Percentiles rank a stretch among this genome's conserved stretches.
Conservation (phyloP, 106 monocot genomes). For the Narthecium ossifragum region DNA sequence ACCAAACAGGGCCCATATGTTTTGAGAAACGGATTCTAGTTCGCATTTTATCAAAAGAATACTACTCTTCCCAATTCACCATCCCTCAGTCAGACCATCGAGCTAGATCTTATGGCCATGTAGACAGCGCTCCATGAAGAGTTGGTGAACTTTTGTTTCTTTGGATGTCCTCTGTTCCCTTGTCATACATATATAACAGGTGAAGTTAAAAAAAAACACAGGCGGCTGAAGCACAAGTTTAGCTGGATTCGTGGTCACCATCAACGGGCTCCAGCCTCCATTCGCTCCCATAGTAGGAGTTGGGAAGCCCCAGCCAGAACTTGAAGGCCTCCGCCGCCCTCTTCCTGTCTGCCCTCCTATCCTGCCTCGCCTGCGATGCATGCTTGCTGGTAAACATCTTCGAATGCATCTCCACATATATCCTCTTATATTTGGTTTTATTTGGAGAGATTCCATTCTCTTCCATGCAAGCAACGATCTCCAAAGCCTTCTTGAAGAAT, state of each 20-base stretch:
- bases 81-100: no score
- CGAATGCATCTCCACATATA: constrained; percentile 94
- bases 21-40: no score
- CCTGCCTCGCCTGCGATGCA: constrained; percentile 84
- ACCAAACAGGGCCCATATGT: no score
- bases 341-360: constrained; percentile 72
- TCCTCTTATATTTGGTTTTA: constrained; percentile 88
- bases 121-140: no score
- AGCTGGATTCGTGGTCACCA: constrained; percentile 10
- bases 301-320: constrained; percentile 94
- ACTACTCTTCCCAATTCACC: no score
- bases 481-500: constrained; percentile 87
- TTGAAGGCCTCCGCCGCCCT: constrained; percentile 96
- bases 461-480: constrained; percentile 98
- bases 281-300: constrained; percentile 87
- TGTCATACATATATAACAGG: no score
- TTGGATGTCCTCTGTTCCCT: no score
- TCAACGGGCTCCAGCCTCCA: constrained; percentile 87
- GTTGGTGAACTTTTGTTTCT: no score
- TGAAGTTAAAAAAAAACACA: no score
- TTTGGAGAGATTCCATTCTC: constrained; percentile 87
- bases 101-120: no score
- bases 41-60: no score
- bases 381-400: constrained; percentile 98
- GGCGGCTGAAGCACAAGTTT: no score